Percentiles rank a stretch among this genome's conserved stretches.
phyloP scores from a whole-genome alignment of 768 basidiomycete genomes.

The Lenzites betulinus region DNA sequence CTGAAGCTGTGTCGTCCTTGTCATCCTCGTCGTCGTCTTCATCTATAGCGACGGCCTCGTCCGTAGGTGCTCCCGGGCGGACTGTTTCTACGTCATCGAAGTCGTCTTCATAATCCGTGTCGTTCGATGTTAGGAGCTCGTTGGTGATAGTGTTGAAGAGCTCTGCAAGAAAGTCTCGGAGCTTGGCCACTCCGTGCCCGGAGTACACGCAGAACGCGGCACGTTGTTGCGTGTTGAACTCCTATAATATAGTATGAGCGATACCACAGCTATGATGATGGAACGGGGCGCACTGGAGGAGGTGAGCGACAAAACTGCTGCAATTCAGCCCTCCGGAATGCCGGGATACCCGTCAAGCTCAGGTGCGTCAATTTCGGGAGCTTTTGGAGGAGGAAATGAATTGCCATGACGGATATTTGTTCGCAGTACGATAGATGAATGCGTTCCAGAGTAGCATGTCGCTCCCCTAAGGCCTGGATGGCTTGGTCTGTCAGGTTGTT shows the following conservation, averaged over 20 bases:
- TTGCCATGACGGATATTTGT: conserved; percentile 87
- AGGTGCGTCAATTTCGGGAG: conserved; percentile 93
- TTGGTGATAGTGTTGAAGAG: conserved; percentile 77
- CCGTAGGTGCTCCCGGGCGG: background rate
- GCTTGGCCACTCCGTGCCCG: conserved; percentile 81
- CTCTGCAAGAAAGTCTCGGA: conserved; percentile 78
- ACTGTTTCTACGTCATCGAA: conserved; percentile 5
- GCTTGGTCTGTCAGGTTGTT: conserved; percentile 93
- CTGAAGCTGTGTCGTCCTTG: conserved; percentile 20
- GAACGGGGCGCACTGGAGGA: conserved; percentile 62
- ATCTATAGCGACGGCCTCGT: background rate
- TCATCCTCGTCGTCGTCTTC: conserved; percentile 35
- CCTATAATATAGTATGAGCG: conserved; percentile 45
- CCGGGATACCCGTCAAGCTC: conserved; percentile 94
- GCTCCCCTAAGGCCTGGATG: conserved; percentile 83
- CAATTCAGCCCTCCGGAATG: conserved; percentile 82
- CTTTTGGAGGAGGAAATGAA: conserved; percentile 86
- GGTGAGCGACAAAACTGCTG: conserved; percentile 90
- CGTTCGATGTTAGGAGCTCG: conserved; percentile 51
- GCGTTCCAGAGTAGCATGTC: conserved; percentile 86
- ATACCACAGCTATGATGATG: background rate
- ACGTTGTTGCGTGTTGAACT: conserved; percentile 89
- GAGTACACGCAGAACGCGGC: conserved; percentile 96
- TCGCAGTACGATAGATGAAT: conserved; percentile 98
- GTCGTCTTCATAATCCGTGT: conserved; percentile 40